Percentiles rank a stretch among this genome's conserved stretches.
These are phyloP conservation scores for Stenogyne calaminthoides DNA, from an alignment of 305 asterid species.

Conservation along the genomic window DNA sequence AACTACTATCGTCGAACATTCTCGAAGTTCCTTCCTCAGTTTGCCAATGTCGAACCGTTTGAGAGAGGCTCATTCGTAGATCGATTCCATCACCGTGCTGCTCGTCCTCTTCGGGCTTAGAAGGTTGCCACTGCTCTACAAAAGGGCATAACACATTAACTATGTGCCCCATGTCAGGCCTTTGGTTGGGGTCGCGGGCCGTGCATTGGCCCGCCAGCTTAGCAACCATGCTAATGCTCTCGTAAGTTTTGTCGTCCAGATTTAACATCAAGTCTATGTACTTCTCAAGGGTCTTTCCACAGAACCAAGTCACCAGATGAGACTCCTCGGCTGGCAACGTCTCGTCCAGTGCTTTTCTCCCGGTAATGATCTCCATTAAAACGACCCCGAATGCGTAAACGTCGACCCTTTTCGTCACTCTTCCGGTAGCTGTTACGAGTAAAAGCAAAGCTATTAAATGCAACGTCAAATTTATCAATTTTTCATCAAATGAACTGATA, in stretches of 20 bases:
- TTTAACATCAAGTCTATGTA: conserved; percentile 66
- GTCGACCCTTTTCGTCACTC: conserved; percentile 88
- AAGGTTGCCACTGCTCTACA: conserved; percentile 84
- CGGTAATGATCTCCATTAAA: conserved; percentile 80
- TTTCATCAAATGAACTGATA: no score
- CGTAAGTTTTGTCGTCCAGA: conserved; percentile 64
- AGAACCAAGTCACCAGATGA: conserved; percentile 87
- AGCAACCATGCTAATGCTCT: conserved; percentile 75
- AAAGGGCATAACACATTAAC: conserved; percentile 82
- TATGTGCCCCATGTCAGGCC: conserved; percentile 96
- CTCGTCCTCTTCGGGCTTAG: conserved; percentile 56
- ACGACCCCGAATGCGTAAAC: conserved; percentile 92
- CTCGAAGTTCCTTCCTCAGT: conserved; percentile 79
- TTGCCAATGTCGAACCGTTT: conserved; percentile 83
- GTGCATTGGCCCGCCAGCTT: conserved; percentile 92
- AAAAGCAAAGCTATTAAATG: neutral
- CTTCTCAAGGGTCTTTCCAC: conserved; percentile 61
- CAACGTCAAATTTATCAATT: no score
- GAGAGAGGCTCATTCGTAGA: conserved; percentile 78
- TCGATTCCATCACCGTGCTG: conserved; percentile 52
- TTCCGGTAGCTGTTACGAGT: conserved; percentile 66
- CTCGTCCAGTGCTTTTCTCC: conserved; percentile 85
- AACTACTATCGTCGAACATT: conserved; percentile 59
- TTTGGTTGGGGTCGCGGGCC: conserved; percentile 76
- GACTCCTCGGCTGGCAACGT: conserved; percentile 75